Evolutionary conservation across 176 grass and related monocot species (phyloP), one percentile per base, ranked within the genome.

Genomic region (Carex cristatella): DNA sequence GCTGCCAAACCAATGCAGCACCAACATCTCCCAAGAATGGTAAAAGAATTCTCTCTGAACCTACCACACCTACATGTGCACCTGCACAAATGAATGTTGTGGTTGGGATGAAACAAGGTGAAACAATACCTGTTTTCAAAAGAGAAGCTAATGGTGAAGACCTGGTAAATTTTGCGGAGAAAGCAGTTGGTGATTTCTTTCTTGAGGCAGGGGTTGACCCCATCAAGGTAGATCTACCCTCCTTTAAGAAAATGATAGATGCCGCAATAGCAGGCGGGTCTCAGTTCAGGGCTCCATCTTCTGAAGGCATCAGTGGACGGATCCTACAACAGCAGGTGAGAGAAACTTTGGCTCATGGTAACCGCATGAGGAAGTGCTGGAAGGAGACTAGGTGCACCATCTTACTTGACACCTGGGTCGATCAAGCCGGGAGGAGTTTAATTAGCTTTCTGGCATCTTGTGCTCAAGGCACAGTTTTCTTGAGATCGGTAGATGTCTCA

Each of bases 401-500:
- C 62, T 73, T 98, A 65, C 82, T 98, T 23, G 86, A 98, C 87
- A 87, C 67, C 73, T 98, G 95, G 95, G 88, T 33, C 27, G 56
- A 89, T 85, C 85, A 37, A 82, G 87, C 40, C 38, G 91, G 91
- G 18, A 91, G 86, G 71, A 86, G 48, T 56, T 75, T 93, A 1
- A 23, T 94, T 18, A 88, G 82, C 87, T 92, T 90, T 86, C 79
- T 98, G 12, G 95, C 91, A 65, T 82, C 92, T 75, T 93, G 89
- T 69, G 65, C 73, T 27, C 61, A 84, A 80, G 92, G 91, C 42
- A 91, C 87, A 30, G 2, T 92, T 18, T 98, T 98, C 78, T 70
- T 94, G 63, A 98, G 83, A 86, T 98, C 95, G 16, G 83, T 91
- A 58, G 86, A 98, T 87, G 79, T 79, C 33, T 91, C 91, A n/a